Percentiles rank a stretch among this genome's conserved stretches.
Conservation (phyloP, 768 basidiomycete species). For the Termitomyces sp. region DNA sequence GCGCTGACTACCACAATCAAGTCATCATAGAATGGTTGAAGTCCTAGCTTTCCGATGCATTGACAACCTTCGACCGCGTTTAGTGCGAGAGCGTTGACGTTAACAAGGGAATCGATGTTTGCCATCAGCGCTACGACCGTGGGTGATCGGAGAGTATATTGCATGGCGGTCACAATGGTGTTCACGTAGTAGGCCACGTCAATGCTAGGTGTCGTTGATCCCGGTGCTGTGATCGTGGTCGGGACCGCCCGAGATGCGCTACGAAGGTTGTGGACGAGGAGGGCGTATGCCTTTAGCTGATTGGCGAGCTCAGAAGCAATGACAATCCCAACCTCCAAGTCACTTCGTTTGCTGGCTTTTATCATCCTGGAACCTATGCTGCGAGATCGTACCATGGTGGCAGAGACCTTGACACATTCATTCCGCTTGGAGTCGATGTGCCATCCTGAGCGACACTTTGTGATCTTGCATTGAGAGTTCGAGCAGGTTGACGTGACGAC, state of each 20-base stretch:
- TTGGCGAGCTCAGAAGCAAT: slow-evolving; percentile 15
- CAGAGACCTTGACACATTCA: slow-evolving; percentile 16
- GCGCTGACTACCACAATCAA: slow-evolving; percentile 15
- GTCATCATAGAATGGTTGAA: slow-evolving; percentile 10
- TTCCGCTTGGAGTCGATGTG: slow-evolving; percentile 15
- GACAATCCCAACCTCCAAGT: slow-evolving; percentile 1
- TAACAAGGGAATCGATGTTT: slow-evolving; percentile 17
- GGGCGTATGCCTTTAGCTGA: slow-evolving; percentile 16
- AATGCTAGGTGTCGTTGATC: slow-evolving; percentile 5
- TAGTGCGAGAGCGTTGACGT: slow-evolving; percentile 15
- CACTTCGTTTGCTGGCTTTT: slow-evolving; percentile 11
- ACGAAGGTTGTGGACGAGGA: slow-evolving; percentile 18
- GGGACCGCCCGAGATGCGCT: slow-evolving; percentile 1
- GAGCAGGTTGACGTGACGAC: slow-evolving; percentile 19
- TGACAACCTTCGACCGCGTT: slow-evolving; percentile 16
- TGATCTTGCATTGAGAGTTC: slow-evolving; percentile 22
- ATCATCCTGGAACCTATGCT: slow-evolving; percentile 13
- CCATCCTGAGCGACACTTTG: slow-evolving; percentile 24
- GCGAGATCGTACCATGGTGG: slow-evolving; percentile 4
- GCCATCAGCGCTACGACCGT: slow-evolving; percentile 15
- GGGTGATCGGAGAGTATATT: slow-evolving; percentile 17
- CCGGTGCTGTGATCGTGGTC: not conserved
- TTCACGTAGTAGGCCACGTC: slow-evolving; percentile 15
- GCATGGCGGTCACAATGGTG: slow-evolving; percentile 16
- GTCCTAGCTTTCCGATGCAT: slow-evolving; percentile 17